These are phyloP conservation scores for Alliaria petiolata DNA, from an alignment of 345 rosid genomes.

Conservation along the genomic window DNA sequence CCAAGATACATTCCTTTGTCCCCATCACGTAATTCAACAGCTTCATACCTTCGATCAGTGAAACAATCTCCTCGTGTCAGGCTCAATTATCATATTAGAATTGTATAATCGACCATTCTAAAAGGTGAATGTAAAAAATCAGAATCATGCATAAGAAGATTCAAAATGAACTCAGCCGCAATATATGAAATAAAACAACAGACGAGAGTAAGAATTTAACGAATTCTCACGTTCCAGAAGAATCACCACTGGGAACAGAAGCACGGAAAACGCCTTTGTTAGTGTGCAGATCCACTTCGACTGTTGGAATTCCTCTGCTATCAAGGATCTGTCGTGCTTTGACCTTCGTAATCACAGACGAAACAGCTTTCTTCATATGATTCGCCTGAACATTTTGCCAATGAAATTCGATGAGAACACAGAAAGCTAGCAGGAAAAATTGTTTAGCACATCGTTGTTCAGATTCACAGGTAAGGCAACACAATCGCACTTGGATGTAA, in stretches of 20 bases:
- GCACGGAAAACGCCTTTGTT: slow-evolving; percentile 88
- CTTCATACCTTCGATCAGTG: slow-evolving; percentile 65
- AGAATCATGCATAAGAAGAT: not conserved
- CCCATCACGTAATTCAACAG: slow-evolving; percentile 90
- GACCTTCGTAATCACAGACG: slow-evolving; percentile 80
- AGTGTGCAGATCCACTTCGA: slow-evolving; percentile 87
- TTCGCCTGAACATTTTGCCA: slow-evolving; percentile 53
- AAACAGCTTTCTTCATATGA: slow-evolving; percentile 87
- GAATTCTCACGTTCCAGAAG: slow-evolving; percentile 72
- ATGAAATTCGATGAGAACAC: not conserved
- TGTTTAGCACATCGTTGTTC: not conserved
- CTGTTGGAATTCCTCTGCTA: slow-evolving; percentile 91
- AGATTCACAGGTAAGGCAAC: not conserved
- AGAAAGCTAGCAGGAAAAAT: not conserved
- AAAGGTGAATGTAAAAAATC: too few relatives aligned
- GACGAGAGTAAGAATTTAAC: too few relatives aligned
- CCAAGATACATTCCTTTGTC: slow-evolving; percentile 92
- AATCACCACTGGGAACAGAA: slow-evolving; percentile 75
- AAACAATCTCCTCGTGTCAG: slow-evolving; percentile 10
- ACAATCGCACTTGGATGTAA: not conserved
- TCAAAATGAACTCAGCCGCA: not conserved
- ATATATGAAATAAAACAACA: too few relatives aligned
- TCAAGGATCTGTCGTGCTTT: slow-evolving; percentile 91
- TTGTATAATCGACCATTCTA: not conserved
- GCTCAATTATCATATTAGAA: not conserved